These are phyloP conservation scores for Toxoplasma gondii DNA, from an alignment of 169 alveolate genomes.

Conservation along the genomic window DNA sequence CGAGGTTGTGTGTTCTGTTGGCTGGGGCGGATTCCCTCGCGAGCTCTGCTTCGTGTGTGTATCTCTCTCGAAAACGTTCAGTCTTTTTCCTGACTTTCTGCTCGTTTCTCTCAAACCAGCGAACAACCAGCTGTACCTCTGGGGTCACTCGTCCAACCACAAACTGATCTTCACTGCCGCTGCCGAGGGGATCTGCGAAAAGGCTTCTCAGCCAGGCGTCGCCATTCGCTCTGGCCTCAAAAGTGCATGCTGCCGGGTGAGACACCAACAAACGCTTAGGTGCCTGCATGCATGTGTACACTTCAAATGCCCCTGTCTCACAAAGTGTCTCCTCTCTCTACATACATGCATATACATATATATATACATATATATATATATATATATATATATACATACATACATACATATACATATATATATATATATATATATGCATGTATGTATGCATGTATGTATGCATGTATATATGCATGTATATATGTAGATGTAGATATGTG, in stretches of 20 bases:
- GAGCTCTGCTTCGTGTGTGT: too few relatives aligned
- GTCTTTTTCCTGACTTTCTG: too few relatives aligned
- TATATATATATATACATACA: too few relatives aligned
- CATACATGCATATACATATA: not conserved
- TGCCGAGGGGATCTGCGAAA: slow-evolving; percentile 77
- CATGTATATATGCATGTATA: not conserved
- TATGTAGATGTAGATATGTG: not conserved
- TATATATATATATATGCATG: not conserved
- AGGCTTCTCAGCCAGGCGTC: slow-evolving; percentile 84
- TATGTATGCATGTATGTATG: not conserved
- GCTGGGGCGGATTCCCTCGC: too few relatives aligned
- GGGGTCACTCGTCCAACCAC: slow-evolving; percentile 90
- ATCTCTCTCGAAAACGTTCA: too few relatives aligned
- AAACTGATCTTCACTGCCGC: slow-evolving; percentile 84
- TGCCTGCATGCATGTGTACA: not conserved
- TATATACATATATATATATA: too few relatives aligned
- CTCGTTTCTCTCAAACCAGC: slow-evolving; percentile 57
- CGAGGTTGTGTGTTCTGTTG: too few relatives aligned
- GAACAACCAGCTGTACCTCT: slow-evolving; percentile 79
- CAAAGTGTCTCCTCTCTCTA: too few relatives aligned
- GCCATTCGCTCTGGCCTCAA: slow-evolving; percentile 83
- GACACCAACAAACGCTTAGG: not conserved
- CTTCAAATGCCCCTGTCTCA: too few relatives aligned
- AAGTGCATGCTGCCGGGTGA: slow-evolving; percentile 68
- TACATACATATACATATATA: too few relatives aligned